These are phyloP conservation scores for Rheum nobile DNA, from an alignment of 148 eudicot genomes.

Conservation along the genomic window DNA sequence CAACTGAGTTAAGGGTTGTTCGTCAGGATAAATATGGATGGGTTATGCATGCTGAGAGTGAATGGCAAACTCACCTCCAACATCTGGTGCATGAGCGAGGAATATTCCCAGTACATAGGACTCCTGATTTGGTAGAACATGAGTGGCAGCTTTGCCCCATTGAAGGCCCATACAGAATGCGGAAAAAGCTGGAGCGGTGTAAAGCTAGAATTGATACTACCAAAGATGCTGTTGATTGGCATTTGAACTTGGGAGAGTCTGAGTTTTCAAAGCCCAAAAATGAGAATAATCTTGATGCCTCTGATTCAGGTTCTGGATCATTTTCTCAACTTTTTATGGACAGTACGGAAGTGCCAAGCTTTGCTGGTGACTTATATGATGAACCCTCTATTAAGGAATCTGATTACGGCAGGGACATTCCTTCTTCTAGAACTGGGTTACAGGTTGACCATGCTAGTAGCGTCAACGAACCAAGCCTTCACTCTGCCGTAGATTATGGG, in stretches of 20 bases:
- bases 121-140: constrained; percentile 37
- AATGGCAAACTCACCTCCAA: constrained; percentile 95
- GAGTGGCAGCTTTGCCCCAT: constrained; percentile 99
- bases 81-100: constrained; percentile 95
- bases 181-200: constrained; percentile 93
- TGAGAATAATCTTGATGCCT: constrained; percentile 43
- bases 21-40: constrained; percentile 99
- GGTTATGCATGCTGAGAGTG: constrained; percentile 99
- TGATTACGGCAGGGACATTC: constrained; percentile 46
- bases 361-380: constrained; percentile 55
- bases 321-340: constrained; percentile 49
- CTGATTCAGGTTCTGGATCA: constrained; percentile 61
- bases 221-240: constrained; percentile 65
- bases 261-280: constrained; percentile 51
- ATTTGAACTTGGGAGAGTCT: constrained; percentile 43
- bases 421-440: constrained; percentile 61
- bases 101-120: constrained; percentile 57
- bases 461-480: constrained; percentile 67
- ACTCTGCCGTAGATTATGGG: constrained; percentile 68
- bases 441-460: constrained; percentile 74
- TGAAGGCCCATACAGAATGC: constrained; percentile 97
- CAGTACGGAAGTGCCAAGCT: constrained; percentile 35
- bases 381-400: constrained; percentile 54
- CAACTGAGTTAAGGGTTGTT: constrained; percentile 88
- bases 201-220: constrained; percentile 63